A percentile compares a stretch with the other conserved stretches of the same genome.
Evolutionary conservation across 2,329 filamentous ascomycete species (phyloP).

Genomic region (Calonectria hawksworthii): DNA sequence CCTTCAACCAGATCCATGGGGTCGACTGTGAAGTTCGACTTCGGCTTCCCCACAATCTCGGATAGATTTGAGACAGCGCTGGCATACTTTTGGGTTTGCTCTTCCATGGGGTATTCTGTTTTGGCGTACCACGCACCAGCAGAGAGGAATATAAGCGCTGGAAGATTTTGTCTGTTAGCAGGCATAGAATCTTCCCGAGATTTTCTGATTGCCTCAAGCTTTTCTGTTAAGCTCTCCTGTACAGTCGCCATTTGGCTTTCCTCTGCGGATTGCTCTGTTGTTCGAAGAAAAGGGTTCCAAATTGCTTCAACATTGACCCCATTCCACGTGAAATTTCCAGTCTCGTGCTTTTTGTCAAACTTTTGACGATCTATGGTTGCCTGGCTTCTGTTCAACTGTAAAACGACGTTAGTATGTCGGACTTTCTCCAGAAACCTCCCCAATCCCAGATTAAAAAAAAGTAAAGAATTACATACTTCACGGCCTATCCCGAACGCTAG

Average conservation of each 20-base stretch:
- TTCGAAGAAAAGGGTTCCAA: neutral
- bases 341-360: neutral
- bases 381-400: neutral
- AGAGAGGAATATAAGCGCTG: conserved; percentile 41
- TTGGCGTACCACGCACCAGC: conserved; percentile 45
- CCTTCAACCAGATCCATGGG: conserved; percentile 45
- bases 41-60: neutral
- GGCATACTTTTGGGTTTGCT: conserved; percentile 16
- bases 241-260: neutral
- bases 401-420: neutral
- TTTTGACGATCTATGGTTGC: neutral
- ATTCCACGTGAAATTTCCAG: neutral
- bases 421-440: neutral
- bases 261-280: neutral
- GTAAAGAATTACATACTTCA: neutral
- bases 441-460: neutral
- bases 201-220: conserved; percentile 39
- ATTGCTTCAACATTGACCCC: neutral
- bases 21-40: conserved; percentile 32
- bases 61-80: conserved; percentile 17
- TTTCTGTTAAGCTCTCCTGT: conserved; percentile 28
- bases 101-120: neutral
- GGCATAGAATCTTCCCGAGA: conserved; percentile 30
- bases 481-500: conserved; percentile 61
- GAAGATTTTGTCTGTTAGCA: conserved; percentile 37